A percentile compares a stretch with the other conserved stretches of the same genome.
Evolutionary conservation across 768 basidiomycete species (phyloP).

Genomic region (Amyloporia xantha): DNA sequence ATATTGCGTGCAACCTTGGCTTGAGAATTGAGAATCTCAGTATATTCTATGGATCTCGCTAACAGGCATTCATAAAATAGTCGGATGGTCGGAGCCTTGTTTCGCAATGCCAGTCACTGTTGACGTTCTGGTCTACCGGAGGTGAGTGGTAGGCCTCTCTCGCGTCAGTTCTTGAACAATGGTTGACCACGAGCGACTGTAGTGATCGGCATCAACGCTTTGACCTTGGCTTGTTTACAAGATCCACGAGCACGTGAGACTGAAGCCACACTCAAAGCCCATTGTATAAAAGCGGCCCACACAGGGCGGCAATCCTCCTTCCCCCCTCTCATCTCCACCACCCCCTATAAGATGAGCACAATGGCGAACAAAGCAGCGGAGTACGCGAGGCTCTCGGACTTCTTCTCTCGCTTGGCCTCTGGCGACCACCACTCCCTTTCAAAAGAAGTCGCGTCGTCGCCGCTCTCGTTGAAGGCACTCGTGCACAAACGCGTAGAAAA

Average conservation of each 20-base stretch:
- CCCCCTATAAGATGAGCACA: background rate
- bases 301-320: background rate
- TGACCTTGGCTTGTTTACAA: background rate
- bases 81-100: no score
- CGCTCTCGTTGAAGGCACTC: background rate
- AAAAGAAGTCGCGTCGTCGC: background rate
- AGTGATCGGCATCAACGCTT: background rate
- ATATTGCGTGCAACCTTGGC: no score
- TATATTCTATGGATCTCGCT: no score
- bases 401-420: conserved; percentile 1
- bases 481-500: background rate
- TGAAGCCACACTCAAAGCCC: background rate
- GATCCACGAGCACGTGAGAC: background rate
- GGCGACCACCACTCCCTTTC: background rate
- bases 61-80: no score
- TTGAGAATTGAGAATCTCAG: no score
- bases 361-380: background rate
- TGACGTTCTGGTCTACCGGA: no score
- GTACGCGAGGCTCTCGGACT: conserved; percentile 1
- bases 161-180: no score
- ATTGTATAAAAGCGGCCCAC: no score
- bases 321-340: background rate
- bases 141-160: no score
- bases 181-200: background rate
- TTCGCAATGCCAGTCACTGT: no score